Evolutionary conservation across 805 yeast genomes (phyloP), one percentile per base, ranked within the genome.

Genomic region (Pichia insulana): DNA sequence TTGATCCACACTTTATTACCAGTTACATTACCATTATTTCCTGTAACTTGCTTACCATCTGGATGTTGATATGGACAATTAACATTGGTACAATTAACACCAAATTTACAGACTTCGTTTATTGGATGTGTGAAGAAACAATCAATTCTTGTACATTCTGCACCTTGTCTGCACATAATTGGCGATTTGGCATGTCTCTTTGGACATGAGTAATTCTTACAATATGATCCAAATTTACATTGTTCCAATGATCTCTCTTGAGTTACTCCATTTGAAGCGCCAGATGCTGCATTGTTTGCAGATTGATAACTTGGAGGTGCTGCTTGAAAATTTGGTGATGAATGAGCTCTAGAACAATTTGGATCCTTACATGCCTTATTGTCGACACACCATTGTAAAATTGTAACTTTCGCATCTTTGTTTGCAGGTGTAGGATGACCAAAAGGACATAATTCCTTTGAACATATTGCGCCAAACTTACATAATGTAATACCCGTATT

Each of bases 401-500:
- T 71, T 13, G 74, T 66, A 33, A 87, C 85, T 52, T 78, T 76
- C 25, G 88, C 87, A 47, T 73, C 78, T 48, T 71, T 75, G 63
- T 83, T 85, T 15, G 86, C 83, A 2, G 94, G 92, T 0, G 95
- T 85, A 36, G 97, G 96, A 58, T 88, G 96, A 20, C 88, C 96
- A 65, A 80, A 86, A 25, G 88, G 86, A 67, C 96, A 88, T 48
- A 76, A 64, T 47, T 78, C 86, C 55, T 83, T 84, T 19, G 84
- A 69, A 63, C 96, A 88, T 32, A 76, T 61, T 19, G 71, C 68
- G 38, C 90, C 92, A 61, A 76, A 88, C 58, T 83, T 83, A 67
- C 96, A 88, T 30, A 81, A 55, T 2, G 74, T 73, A 44, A 75
- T 70, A 42, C 81, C 80, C 27, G 54, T 27, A 36, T 43, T 45